Conservation (phyloP, 768 basidiomycete species). For the Trametopsis cervina region DNA sequence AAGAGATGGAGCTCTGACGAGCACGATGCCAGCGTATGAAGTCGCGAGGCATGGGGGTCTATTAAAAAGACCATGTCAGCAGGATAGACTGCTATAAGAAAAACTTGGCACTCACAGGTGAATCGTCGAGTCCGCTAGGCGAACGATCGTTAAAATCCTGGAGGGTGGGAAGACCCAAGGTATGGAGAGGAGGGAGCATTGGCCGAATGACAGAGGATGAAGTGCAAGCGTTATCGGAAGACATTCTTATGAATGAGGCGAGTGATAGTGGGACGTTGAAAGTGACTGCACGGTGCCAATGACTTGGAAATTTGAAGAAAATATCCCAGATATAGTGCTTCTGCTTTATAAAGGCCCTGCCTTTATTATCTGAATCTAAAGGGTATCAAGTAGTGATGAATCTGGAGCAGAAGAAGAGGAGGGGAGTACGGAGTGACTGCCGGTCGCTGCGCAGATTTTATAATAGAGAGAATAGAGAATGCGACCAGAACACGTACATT, state of each 20-base stretch:
- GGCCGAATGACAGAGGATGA: constrained; percentile 30
- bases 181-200: constrained; percentile 45
- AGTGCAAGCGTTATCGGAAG: constrained; percentile 5
- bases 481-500: background rate
- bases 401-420: constrained; percentile 1
- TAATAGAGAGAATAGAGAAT: background rate
- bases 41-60: background rate
- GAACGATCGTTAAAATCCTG: background rate
- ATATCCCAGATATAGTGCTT: constrained; percentile 17
- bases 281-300: too few relatives aligned
- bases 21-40: background rate
- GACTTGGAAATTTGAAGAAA: constrained; percentile 4
- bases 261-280: too few relatives aligned
- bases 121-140: constrained; percentile 1
- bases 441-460: constrained; percentile 1
- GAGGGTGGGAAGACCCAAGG: constrained; percentile 33
- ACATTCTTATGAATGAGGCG: constrained; percentile 11
- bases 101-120: constrained; percentile 1
- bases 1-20: constrained; percentile 29
- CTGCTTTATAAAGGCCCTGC: constrained; percentile 26
- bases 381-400: background rate
- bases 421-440: constrained; percentile 1
- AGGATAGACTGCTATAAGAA: background rate
- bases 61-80: background rate
- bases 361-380: constrained; percentile 14